phyloP scores from a whole-genome alignment of 441 rosid genomes.

The Arabidopsis lyrata region DNA sequence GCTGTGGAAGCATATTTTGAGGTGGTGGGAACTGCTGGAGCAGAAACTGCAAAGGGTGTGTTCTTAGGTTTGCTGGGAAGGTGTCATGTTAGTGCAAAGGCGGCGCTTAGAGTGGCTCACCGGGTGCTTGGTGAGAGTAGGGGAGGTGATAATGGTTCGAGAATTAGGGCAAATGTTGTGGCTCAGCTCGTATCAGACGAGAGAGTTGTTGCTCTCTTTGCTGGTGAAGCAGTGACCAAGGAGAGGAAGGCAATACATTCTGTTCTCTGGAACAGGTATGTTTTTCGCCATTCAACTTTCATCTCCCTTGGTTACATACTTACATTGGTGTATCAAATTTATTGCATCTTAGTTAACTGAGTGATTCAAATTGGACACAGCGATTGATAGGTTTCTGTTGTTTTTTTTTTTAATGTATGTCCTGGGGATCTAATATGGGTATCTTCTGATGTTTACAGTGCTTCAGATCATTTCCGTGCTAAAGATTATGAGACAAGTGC shows the following conservation, averaged over 20 bases:
- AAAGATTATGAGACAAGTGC: conserved; percentile 87
- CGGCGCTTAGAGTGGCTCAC: conserved; percentile 81
- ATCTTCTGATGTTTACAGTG: conserved; percentile 57
- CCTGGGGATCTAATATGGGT: conserved; percentile 24
- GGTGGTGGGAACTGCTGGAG: conserved; percentile 85
- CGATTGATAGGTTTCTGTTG: neutral
- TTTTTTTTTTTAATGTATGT: conserved; percentile 16
- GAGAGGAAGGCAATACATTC: conserved; percentile 87
- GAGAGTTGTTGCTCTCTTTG: conserved; percentile 81
- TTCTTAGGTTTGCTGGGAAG: conserved; percentile 83
- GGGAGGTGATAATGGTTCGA: conserved; percentile 57
- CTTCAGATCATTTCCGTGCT: conserved; percentile 71
- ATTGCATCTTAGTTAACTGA: conserved; percentile 4
- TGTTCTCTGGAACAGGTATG: conserved; percentile 90
- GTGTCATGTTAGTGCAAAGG: conserved; percentile 83
- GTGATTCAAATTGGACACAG: conserved; percentile 3
- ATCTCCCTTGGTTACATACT: conserved; percentile 15
- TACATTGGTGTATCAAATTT: conserved; percentile 17
- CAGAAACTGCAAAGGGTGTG: conserved; percentile 86
- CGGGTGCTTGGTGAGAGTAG: conserved; percentile 64
- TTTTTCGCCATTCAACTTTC: conserved; percentile 20
- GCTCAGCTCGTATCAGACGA: conserved; percentile 84
- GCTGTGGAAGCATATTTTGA: conserved; percentile 92
- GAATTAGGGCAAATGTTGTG: conserved; percentile 73
- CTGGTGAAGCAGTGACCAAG: conserved; percentile 56